phyloP scores from a whole-genome alignment of 371 early-diverging fungal species.

The Thermomucor indicae-seudaticae region DNA sequence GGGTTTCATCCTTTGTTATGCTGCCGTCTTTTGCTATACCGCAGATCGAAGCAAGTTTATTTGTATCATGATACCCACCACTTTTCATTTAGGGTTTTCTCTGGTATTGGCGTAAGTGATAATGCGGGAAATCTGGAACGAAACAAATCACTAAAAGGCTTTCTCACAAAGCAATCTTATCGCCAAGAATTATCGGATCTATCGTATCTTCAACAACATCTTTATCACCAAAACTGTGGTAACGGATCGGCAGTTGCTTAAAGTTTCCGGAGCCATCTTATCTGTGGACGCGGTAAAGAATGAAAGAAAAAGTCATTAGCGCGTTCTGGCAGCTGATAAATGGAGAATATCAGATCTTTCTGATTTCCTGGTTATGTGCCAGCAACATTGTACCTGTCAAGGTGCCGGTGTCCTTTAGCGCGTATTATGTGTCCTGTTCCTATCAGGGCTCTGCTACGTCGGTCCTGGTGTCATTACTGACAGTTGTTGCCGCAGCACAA shows the following conservation, averaged over 20 bases:
- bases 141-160: neutral
- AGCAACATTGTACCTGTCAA: constrained; percentile 20
- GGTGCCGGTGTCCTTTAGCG: constrained; percentile 28
- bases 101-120: constrained; percentile 36
- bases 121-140: neutral
- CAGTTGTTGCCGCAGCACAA: constrained; percentile 28
- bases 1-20: constrained; percentile 39
- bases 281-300: constrained; percentile 38
- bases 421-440: constrained; percentile 42
- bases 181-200: constrained; percentile 57
- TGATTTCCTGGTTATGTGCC: constrained; percentile 38
- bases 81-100: constrained; percentile 41
- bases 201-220: constrained; percentile 58
- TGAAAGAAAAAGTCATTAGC: neutral
- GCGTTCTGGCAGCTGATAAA: neutral
- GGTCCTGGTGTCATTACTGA: constrained; percentile 28
- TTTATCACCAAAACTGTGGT: constrained; percentile 55
- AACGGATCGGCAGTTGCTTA: constrained; percentile 47
- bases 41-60: constrained; percentile 18
- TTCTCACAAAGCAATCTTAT: constrained; percentile 31
- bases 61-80: constrained; percentile 41
- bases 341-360: constrained; percentile 23
- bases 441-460: constrained; percentile 29
- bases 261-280: constrained; percentile 50
- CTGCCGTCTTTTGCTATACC: constrained; percentile 30